These are phyloP conservation scores for Sorghum bicolor DNA, from an alignment of 176 grass and related monocot species.

Conservation along the genomic window Sorghum_bicolor_NCBIv3 NC_012871.2:60010501-60011000, in stretches of 20 bases:
- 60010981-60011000: constrained; percentile 22
- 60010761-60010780: background rate
- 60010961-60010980: background rate
- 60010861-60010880: constrained; percentile 64
- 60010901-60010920: constrained; percentile 89
- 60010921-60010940: constrained; percentile 69
- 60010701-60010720: background rate
- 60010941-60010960: constrained; percentile 37
- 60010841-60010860: constrained; percentile 67
- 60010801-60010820: background rate
- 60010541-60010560: background rate
- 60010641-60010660: constrained; percentile 54
- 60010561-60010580: background rate
- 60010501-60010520: background rate
- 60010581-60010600: constrained; percentile 22
- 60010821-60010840: constrained; percentile 29
- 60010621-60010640: constrained; percentile 64
- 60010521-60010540: background rate
- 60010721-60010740: background rate
- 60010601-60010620: constrained; percentile 50
- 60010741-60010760: background rate
- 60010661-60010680: constrained; percentile 51
- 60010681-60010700: constrained; percentile 68
- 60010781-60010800: background rate
- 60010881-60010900: constrained; percentile 67